Base-by-base conservation (phyloP, 495 filamentous ascomycete genomes). In the Achaetomiella virescens region DNA sequence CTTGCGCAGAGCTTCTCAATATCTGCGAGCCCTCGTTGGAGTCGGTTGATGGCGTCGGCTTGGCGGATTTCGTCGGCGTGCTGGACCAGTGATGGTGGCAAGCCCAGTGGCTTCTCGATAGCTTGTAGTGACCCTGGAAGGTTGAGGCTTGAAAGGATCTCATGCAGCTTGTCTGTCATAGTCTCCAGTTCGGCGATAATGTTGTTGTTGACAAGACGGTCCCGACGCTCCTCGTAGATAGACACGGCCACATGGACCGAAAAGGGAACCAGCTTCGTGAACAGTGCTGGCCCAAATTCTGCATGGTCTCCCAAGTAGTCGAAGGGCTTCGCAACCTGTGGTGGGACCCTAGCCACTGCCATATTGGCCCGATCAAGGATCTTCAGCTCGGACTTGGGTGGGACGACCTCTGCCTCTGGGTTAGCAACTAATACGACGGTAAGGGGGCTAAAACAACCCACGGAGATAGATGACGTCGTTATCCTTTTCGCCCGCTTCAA, bases 1-100 rank as follows among this genome's bases (percentile, higher is more conserved):
- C 84, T 88, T 1, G 77, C 70, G 65, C 91, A 93, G 35, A 97
- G 76, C 66, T 89, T 96, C 36, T 87, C 83, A 6, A 89, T 95
- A 62, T 97, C 91, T 7, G 86, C 83, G 40, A 97, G 87, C 15
- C 88, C 87, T 24, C 82, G 80, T 44, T 85, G 79, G 3, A 98
- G 68, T 17, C 84, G 77, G 57, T 85, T 80, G 18, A 92, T 68
- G 0, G 92, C 92, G 64, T 95, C 89, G 61, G 90, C 88, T 66
- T 97, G 92, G n/a, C 89, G 81, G 48, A 98, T 85, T 63, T 97
- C 93, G 61, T 98, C 95, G 9, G 93, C 93, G 63, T 97, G 93
- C 11, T 91, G 85, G 9, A 88, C 79, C 3, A 98, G 70, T 0
- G 81, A 85, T 7, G 88, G 87, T 1, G 93, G 93, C n/a, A 98